phyloP scores from a whole-genome alignment of 2,329 filamentous ascomycete species.

The Claviceps paspali region DNA sequence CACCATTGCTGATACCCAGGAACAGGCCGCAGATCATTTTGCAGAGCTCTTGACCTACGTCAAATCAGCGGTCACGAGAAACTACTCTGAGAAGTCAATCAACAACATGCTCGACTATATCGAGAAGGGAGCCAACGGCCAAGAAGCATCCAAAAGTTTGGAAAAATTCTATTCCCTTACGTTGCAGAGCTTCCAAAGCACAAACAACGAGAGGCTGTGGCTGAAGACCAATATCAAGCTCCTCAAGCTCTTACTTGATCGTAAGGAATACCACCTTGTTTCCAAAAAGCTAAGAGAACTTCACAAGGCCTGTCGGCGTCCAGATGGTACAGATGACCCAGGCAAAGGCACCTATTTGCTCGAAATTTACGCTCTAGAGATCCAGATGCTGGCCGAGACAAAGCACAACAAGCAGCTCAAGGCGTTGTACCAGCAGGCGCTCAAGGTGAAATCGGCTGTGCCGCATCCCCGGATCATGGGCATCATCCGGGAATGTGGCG shows the following conservation, averaged over 20 bases:
- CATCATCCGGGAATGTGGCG: constrained; percentile 94
- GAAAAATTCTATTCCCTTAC: constrained; percentile 92
- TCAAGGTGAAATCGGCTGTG: constrained; percentile 89
- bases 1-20: constrained; percentile 10
- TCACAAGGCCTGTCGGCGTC: constrained; percentile 73
- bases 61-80: constrained; percentile 89
- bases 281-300: constrained; percentile 76
- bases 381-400: constrained; percentile 95
- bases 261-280: constrained; percentile 71
- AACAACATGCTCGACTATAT: constrained; percentile 99
- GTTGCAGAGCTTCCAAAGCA: constrained; percentile 86
- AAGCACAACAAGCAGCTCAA: constrained; percentile 97
- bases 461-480: constrained; percentile 99
- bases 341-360: constrained; percentile 93
- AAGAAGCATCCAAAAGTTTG: constrained; percentile 63
- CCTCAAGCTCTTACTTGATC: constrained; percentile 76
- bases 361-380: constrained; percentile 92
- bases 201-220: constrained; percentile 94
- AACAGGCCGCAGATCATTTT: constrained; percentile 78
- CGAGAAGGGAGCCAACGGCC: constrained; percentile 66
- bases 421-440: constrained; percentile 75
- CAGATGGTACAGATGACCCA: constrained; percentile 78
- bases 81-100: constrained; percentile 98
- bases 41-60: constrained; percentile 92
- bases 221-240: constrained; percentile 98